Percentiles rank a stretch among this genome's conserved stretches.
Conservation (phyloP, 2,329 filamentous ascomycete genomes). For the Diplodia corticola region DNA sequence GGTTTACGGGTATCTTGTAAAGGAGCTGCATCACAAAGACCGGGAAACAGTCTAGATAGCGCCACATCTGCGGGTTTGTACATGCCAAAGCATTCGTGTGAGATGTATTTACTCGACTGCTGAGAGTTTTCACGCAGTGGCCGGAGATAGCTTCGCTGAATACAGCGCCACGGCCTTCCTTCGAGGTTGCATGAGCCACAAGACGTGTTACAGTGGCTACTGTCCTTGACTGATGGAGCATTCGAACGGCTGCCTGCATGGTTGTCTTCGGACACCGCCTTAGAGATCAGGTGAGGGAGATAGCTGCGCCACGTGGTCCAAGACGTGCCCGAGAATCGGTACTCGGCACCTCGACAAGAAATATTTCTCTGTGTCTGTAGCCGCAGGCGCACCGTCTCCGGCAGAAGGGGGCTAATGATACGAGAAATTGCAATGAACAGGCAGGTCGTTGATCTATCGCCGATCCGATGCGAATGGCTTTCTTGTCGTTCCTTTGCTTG, state of each 20-base stretch:
- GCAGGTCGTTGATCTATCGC: not conserved
- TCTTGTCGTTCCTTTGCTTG: not conserved
- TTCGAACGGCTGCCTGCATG: not conserved
- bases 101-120: not conserved
- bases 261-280: not conserved
- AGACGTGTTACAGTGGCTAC: not conserved
- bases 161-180: not conserved
- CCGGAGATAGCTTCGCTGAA: not conserved
- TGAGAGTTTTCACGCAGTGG: not conserved
- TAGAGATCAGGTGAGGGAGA: slow-evolving; percentile 11
- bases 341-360: not conserved
- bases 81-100: not conserved
- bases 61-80: not conserved
- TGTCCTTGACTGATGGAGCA: not conserved
- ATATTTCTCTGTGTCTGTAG: not conserved
- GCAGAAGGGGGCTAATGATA: not conserved
- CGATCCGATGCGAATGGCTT: not conserved
- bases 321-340: not conserved
- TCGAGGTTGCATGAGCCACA: not conserved
- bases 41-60: not conserved
- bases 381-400: not conserved
- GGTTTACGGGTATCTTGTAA: not conserved
- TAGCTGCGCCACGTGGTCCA: slow-evolving; percentile 13
- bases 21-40: not conserved
- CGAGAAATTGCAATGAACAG: not conserved